phyloP scores from a whole-genome alignment of 495 filamentous ascomycete species.

The Letharia columbiana region DNA sequence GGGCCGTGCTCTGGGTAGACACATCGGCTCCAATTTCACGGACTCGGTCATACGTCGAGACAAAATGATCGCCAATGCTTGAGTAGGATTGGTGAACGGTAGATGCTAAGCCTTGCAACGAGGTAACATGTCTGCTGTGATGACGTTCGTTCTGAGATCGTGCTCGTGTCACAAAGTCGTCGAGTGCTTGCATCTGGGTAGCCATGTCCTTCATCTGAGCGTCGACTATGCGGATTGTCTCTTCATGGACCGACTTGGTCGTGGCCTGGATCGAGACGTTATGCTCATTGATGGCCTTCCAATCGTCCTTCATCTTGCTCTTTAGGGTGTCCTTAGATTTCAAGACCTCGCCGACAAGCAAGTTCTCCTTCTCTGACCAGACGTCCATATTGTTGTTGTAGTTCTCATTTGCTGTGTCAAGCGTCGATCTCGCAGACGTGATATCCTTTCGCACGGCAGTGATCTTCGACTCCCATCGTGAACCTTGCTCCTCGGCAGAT shows the following conservation, averaged over 20 bases:
- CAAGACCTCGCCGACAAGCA: constrained; percentile 59
- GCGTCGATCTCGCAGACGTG: constrained; percentile 46
- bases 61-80: constrained; percentile 57
- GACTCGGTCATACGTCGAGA: constrained; percentile 51
- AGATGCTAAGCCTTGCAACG: constrained; percentile 49
- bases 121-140: constrained; percentile 54
- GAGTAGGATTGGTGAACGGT: constrained; percentile 63
- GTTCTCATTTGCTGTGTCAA: constrained; percentile 54
- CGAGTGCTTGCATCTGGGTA: constrained; percentile 75
- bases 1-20: constrained; percentile 39
- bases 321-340: constrained; percentile 70
- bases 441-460: constrained; percentile 54
- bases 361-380: constrained; percentile 63
- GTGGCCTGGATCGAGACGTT: constrained; percentile 69
- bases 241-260: constrained; percentile 82
- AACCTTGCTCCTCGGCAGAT: constrained; percentile 63
- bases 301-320: constrained; percentile 76
- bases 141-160: constrained; percentile 71
- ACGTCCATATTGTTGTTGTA: constrained; percentile 65
- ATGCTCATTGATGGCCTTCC: constrained; percentile 74
- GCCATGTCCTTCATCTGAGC: constrained; percentile 81
- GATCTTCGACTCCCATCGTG: constrained; percentile 57
- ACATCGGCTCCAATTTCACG: constrained; percentile 56
- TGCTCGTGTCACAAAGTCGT: constrained; percentile 82
- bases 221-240: constrained; percentile 83